These are phyloP conservation scores for Torulaspora franciscae DNA, from an alignment of 805 yeast species.

Conservation along the genomic window DNA sequence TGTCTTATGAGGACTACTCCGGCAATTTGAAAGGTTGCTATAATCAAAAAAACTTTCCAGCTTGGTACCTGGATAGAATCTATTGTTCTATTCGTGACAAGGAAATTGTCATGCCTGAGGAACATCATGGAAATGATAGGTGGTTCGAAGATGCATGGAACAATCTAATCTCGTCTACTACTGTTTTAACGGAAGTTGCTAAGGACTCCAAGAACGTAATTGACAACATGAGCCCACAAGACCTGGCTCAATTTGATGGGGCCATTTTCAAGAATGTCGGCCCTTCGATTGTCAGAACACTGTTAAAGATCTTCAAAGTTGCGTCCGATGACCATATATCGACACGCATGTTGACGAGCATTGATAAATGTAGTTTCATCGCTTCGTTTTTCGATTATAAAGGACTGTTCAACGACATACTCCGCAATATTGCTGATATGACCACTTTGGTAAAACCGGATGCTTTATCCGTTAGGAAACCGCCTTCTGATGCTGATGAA, in stretches of 20 bases:
- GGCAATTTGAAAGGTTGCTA: conserved; percentile 77
- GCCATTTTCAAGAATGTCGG: conserved; percentile 63
- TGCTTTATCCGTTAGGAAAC: conserved; percentile 17
- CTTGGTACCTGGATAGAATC: conserved; percentile 77
- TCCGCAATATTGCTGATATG: conserved; percentile 61
- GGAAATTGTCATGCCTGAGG: conserved; percentile 97
- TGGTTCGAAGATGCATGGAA: conserved; percentile 91
- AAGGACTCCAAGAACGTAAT: conserved; percentile 19
- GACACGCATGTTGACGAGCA: conserved; percentile 77
- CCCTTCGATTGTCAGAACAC: conserved; percentile 60
- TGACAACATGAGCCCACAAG: conserved; percentile 23
- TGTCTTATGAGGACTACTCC: conserved; percentile 80
- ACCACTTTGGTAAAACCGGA: conserved; percentile 46
- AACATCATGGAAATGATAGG: conserved; percentile 86
- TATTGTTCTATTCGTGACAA: conserved; percentile 73
- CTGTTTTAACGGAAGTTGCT: conserved; percentile 32
- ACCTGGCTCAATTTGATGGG: conserved; percentile 57
- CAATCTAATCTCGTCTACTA: conserved; percentile 47
- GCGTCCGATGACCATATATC: conserved; percentile 89
- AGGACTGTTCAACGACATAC: conserved; percentile 57
- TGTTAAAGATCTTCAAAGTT: conserved; percentile 74
- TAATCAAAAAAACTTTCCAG: conserved; percentile 71
- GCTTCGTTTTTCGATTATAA: conserved; percentile 59
- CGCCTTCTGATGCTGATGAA: conserved; percentile 26
- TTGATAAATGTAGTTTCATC: conserved; percentile 78